phyloP scores from a whole-genome alignment of 306 rosid genomes.

The Bauhinia variegata region DNA sequence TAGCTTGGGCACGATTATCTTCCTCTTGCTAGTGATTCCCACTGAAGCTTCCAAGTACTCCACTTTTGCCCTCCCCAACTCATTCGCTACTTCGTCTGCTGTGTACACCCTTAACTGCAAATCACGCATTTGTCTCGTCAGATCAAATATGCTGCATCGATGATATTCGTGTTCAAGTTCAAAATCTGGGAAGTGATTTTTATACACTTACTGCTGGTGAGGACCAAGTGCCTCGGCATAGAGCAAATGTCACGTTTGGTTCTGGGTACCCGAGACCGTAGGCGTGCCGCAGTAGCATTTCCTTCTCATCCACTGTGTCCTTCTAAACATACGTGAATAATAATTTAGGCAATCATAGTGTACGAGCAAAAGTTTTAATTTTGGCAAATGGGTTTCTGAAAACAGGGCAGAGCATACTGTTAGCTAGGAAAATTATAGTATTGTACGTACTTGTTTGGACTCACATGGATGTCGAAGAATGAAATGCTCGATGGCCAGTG shows the following conservation, averaged over 20 bases:
- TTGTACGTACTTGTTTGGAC: slow-evolving; percentile 60
- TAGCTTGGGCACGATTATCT: slow-evolving; percentile 78
- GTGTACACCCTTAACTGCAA: slow-evolving; percentile 84
- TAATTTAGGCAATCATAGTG: no score
- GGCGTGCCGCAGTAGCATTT: slow-evolving; percentile 62
- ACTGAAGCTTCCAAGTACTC: slow-evolving; percentile 93
- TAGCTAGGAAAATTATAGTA: no score
- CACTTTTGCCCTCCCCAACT: slow-evolving; percentile 77
- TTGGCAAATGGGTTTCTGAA: no score
- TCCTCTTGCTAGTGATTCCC: slow-evolving; percentile 76
- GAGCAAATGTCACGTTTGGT: slow-evolving; percentile 84
- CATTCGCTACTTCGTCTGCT: slow-evolving; percentile 70
- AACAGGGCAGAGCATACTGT: no score
- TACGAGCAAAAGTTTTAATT: no score
- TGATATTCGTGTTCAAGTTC: no score
- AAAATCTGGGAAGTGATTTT: neutral
- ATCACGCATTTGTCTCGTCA: neutral
- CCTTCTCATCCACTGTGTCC: slow-evolving; percentile 73
- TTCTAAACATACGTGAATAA: slow-evolving; percentile 10
- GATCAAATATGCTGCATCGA: neutral
- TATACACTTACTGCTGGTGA: slow-evolving; percentile 81
- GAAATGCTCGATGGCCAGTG: slow-evolving; percentile 92
- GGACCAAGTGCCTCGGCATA: slow-evolving; percentile 90
- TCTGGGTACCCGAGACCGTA: slow-evolving; percentile 92
- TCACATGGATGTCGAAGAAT: slow-evolving; percentile 81